Evolutionary conservation across 2,329 filamentous ascomycete species (phyloP), one percentile per base, ranked within the genome.

Genomic region (Xylaria sp.): DNA sequence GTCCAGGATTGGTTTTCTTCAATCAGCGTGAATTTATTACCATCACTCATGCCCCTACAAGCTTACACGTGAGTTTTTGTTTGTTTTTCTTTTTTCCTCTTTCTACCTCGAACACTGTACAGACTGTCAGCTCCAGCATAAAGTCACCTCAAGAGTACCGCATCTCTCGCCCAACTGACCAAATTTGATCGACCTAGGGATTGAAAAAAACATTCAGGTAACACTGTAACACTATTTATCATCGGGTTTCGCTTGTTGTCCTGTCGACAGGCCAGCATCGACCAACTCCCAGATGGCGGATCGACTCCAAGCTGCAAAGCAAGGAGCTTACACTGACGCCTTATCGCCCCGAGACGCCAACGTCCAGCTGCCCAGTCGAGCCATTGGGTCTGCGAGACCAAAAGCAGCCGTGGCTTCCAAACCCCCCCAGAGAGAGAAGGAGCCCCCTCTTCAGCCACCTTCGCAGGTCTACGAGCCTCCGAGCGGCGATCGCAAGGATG

Each of bases 401-500:
- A 89, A 84, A 79, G 81, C 88, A 61, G 82, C 79, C 77, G 75
- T 77, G 64, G 76, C 75, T 70, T 69, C 77, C 64, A 79, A 78
- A 68, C 59, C 72, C 32, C 61, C 70, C 61, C 75, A 71, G 64
- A 89, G 86, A 73, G 88, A 90, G 73, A 91, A 91, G 78, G 89
- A 91, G 71, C 89, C 90, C 69, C 89, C 89, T 48, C 86, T 88
- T 17, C 88, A 89, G 36, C 89, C 89, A n/a, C 89, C 89, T 14
- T 76, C 83, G 9, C 82, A 87, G 70, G 85, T 91, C 54, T 79
- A 81, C 24, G 89, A 91, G 78, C 89, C 89, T 21, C 85, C 91
- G 55, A 92, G 91, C 76, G 82, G 84, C 63, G 91, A 93, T 78
- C 89, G 90, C 62, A 87, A 85, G 64, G 84, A 90, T 81, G 92